These are phyloP conservation scores for Fusarium piperis DNA, from an alignment of 2,329 filamentous ascomycete genomes.

Conservation along the genomic window DNA sequence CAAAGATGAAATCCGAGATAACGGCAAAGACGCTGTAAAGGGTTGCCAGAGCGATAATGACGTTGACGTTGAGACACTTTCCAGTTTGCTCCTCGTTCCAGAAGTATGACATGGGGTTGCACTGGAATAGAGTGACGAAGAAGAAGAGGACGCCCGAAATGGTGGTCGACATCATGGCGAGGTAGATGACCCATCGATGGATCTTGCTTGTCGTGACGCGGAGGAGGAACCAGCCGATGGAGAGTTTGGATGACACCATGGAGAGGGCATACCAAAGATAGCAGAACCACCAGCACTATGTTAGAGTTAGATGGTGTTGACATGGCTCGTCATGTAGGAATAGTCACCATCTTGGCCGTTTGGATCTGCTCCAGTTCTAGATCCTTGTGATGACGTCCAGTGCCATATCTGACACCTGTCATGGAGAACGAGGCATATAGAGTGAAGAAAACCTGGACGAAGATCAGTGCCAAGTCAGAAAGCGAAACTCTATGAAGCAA, in stretches of 20 bases:
- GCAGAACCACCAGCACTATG: conserved; percentile 44
- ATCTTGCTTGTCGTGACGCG: conserved; percentile 40
- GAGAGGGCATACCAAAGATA: conserved; percentile 41
- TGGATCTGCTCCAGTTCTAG: conserved; percentile 34
- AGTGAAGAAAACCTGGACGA: conserved; percentile 39
- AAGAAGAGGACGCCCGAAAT: conserved; percentile 44
- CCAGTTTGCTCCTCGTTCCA: conserved; percentile 40
- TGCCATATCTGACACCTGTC: conserved; percentile 47
- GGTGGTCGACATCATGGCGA: conserved; percentile 42
- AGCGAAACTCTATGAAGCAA: conserved; percentile 7
- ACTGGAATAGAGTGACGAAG: conserved; percentile 46
- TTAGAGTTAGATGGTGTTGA: neutral
- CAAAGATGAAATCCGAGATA: conserved; percentile 58
- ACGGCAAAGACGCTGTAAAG: conserved; percentile 58
- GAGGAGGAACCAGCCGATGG: conserved; percentile 48
- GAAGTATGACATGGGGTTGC: conserved; percentile 41
- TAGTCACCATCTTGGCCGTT: conserved; percentile 46
- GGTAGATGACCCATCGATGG: conserved; percentile 40
- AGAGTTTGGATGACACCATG: conserved; percentile 46
- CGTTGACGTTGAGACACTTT: conserved; percentile 45
- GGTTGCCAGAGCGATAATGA: conserved; percentile 59
- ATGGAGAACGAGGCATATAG: conserved; percentile 24
- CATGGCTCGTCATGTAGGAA: neutral
- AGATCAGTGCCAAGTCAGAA: conserved; percentile 39
- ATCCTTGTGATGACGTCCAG: conserved; percentile 47